Evolutionary conservation across 1,284 basidiomycete species (phyloP).

Genomic region (Sutorius eximius): DNA sequence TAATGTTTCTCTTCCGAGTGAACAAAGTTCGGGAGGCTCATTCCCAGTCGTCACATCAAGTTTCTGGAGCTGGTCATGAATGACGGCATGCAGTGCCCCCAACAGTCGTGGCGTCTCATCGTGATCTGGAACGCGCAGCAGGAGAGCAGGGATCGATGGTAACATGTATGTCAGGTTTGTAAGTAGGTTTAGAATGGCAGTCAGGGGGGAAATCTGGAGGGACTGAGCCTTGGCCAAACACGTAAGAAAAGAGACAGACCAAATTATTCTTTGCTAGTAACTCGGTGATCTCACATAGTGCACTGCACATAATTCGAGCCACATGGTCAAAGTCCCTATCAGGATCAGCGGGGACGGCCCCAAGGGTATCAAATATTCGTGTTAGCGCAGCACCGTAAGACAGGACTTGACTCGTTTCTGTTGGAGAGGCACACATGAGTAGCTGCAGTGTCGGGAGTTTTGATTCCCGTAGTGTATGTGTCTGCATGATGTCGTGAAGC

Average conservation of each 20-base stretch:
- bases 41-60: conserved; percentile 26
- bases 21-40: conserved; percentile 22
- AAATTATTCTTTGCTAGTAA: conserved; percentile 38
- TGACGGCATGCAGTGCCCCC: conserved; percentile 42
- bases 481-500: conserved; percentile 60
- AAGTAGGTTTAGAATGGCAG: conserved; percentile 55
- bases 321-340: conserved; percentile 34
- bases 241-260: conserved; percentile 36
- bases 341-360: conserved; percentile 38
- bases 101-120: conserved; percentile 39
- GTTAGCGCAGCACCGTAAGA: conserved; percentile 44
- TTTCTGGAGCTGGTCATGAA: conserved; percentile 41
- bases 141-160: conserved; percentile 45
- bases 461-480: conserved; percentile 46
- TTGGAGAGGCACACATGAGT: conserved; percentile 45
- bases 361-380: conserved; percentile 50
- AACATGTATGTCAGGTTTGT: conserved; percentile 46
- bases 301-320: conserved; percentile 36
- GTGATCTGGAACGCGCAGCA: conserved; percentile 36
- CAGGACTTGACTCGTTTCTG: conserved; percentile 30
- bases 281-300: conserved; percentile 40
- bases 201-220: conserved; percentile 45
- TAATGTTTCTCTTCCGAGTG: conserved; percentile 44
- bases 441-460: conserved; percentile 53
- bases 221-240: conserved; percentile 4